Evolutionary conservation across 768 basidiomycete genomes (phyloP).

Genomic region (Naematelia aurantialba): DNA sequence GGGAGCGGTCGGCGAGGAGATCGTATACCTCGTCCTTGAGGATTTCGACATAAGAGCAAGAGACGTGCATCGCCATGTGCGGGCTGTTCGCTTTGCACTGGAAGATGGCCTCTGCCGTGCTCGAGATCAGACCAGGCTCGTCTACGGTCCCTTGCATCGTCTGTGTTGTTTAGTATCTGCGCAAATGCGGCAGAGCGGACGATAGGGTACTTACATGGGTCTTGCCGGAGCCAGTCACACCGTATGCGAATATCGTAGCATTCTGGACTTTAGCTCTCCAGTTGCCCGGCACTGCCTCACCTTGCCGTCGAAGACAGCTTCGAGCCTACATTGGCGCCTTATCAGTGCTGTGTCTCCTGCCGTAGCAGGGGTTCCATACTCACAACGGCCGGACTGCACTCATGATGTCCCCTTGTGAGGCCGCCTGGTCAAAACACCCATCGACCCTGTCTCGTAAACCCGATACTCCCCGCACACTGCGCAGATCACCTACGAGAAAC

Average conservation of each 20-base stretch:
- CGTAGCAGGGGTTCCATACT: too few relatives aligned
- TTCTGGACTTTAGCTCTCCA: slow-evolving; percentile 55
- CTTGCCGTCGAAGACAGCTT: too few relatives aligned
- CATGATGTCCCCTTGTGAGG: slow-evolving; percentile 75
- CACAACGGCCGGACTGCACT: slow-evolving; percentile 64
- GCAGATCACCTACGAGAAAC: background rate
- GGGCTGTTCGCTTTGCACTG: slow-evolving; percentile 43
- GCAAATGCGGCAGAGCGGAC: background rate
- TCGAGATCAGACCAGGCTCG: slow-evolving; percentile 80
- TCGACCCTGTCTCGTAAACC: slow-evolving; percentile 61
- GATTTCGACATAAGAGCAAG: slow-evolving; percentile 62
- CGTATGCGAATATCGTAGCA: slow-evolving; percentile 83
- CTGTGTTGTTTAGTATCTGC: slow-evolving; percentile 48
- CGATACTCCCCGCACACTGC: background rate
- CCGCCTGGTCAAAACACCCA: slow-evolving; percentile 67
- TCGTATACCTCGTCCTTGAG: slow-evolving; percentile 90
- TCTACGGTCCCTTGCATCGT: slow-evolving; percentile 79
- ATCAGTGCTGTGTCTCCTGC: too few relatives aligned
- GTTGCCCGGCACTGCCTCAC: background rate
- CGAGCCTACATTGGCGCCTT: too few relatives aligned
- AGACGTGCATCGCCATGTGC: slow-evolving; percentile 53
- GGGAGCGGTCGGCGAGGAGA: slow-evolving; percentile 56
- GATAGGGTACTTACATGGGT: slow-evolving; percentile 56
- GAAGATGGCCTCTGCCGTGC: slow-evolving; percentile 56
- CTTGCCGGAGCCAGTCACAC: slow-evolving; percentile 86